These are phyloP conservation scores for Phaeodactylum tricornutum DNA, from an alignment of 108 stramenopile species.

Conservation along the genomic window DNA sequence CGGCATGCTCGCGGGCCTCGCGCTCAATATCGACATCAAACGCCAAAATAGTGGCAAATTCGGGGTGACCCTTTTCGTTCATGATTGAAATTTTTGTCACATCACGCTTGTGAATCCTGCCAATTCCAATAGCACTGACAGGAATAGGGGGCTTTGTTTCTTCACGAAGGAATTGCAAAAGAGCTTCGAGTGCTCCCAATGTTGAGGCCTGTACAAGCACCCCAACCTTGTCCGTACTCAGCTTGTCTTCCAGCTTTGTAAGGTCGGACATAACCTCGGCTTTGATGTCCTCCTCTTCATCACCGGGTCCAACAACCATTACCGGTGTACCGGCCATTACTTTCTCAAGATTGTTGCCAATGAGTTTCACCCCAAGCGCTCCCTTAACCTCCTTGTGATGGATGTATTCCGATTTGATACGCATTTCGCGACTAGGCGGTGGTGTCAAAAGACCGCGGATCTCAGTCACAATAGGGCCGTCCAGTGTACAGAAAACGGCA, in stretches of 20 bases:
- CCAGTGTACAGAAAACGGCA: constrained; percentile 95
- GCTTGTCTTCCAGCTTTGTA: constrained; percentile 64
- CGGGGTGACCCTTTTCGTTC: constrained; percentile 92
- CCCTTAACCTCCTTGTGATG: constrained; percentile 94
- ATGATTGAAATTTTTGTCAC: constrained; percentile 97
- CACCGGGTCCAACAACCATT: constrained; percentile 89
- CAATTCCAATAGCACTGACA: constrained; percentile 92
- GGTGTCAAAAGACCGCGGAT: constrained; percentile 97
- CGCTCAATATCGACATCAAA: constrained; percentile 95
- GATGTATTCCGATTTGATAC: constrained; percentile 94
- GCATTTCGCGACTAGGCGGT: constrained; percentile 95
- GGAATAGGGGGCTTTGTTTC: constrained; percentile 97
- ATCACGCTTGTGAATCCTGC: constrained; percentile 96
- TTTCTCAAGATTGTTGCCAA: constrained; percentile 90
- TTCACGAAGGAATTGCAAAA: constrained; percentile 95
- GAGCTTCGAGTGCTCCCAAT: constrained; percentile 96
- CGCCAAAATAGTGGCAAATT: constrained; percentile 94
- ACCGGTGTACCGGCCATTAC: constrained; percentile 97
- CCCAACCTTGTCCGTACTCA: constrained; percentile 91
- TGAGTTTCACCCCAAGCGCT: constrained; percentile 97
- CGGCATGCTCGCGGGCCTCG: constrained; percentile 88
- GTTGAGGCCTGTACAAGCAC: constrained; percentile 99
- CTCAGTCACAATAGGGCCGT: constrained; percentile 95
- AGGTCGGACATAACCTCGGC: constrained; percentile 95
- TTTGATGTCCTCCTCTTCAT: constrained; percentile 97